phyloP scores from a whole-genome alignment of 2,329 filamentous ascomycete species.

The Aspergillus fischeri region DNA sequence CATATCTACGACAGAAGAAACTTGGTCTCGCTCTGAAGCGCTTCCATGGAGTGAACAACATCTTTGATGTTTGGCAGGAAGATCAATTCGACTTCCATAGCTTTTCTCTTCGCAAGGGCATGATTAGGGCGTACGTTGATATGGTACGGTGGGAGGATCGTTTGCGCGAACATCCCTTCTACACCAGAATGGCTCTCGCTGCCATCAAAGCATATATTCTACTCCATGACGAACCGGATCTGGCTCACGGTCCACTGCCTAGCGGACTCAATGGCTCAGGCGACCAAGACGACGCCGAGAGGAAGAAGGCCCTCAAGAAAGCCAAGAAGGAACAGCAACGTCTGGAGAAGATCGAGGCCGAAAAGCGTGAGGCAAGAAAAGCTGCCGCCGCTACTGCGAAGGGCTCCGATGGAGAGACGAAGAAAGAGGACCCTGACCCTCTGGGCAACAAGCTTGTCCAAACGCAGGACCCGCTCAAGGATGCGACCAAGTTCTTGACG shows the following conservation, averaged over 20 bases:
- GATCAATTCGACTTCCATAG: constrained; percentile 99
- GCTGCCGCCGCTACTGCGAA: constrained; percentile 59
- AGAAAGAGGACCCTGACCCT: constrained; percentile 90
- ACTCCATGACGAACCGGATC: constrained; percentile 69
- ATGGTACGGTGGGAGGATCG: constrained; percentile 97
- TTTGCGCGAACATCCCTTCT: constrained; percentile 89
- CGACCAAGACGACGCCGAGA: constrained; percentile 58
- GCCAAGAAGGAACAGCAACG: constrained; percentile 75
- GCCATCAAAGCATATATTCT: constrained; percentile 77
- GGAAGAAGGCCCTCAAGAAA: constrained; percentile 86
- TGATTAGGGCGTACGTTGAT: constrained; percentile 89
- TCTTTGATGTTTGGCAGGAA: constrained; percentile 97
- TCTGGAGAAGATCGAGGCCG: constrained; percentile 72
- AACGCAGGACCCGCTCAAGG: constrained; percentile 76
- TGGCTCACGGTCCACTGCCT: constrained; percentile 56
- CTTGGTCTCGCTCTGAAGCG: constrained; percentile 85
- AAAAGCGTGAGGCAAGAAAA: constrained; percentile 83
- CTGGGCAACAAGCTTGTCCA: constrained; percentile 73
- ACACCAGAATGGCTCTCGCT: constrained; percentile 73
- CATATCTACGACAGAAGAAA: constrained; percentile 77
- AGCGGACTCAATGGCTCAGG: constrained; percentile 52
- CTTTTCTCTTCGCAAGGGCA: constrained; percentile 94
- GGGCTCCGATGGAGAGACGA: constrained; percentile 53
- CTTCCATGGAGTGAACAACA: constrained; percentile 80
- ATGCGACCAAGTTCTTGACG: constrained; percentile 79